Conservation (phyloP, 108 stramenopile genomes). For the Skeletonema costatum region DNA sequence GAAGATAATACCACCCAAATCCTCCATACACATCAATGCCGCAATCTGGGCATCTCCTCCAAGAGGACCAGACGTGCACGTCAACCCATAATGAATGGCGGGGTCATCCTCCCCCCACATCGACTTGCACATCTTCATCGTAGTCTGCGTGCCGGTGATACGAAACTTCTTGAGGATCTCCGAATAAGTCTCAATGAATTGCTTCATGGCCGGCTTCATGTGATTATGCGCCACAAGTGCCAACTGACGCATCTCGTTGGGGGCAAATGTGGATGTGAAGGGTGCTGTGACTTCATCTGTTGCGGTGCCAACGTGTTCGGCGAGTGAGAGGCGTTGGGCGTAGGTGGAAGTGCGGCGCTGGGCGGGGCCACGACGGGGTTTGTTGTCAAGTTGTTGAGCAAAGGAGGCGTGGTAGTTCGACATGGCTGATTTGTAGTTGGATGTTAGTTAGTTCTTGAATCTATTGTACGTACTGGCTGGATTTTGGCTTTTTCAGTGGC, state of each 20-base stretch:
- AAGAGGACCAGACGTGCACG: constrained; percentile 42
- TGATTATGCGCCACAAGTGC: constrained; percentile 45
- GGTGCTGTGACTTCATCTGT: constrained; percentile 1
- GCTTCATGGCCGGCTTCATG: constrained; percentile 46
- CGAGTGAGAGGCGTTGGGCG: not conserved
- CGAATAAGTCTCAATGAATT: constrained; percentile 30
- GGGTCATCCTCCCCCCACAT: constrained; percentile 34
- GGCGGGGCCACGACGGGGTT: no score
- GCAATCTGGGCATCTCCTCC: constrained; percentile 47
- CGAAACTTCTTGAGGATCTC: constrained; percentile 40
- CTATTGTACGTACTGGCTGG: no score
- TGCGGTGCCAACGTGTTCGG: not conserved
- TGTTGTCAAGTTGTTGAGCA: no score
- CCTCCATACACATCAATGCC: constrained; percentile 32
- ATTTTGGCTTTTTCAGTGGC: no score
- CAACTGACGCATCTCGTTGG: constrained; percentile 31
- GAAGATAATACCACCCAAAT: constrained; percentile 39
- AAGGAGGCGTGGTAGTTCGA: no score
- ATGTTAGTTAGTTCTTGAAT: no score
- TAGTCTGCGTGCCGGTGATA: constrained; percentile 41
- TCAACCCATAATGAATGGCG: constrained; percentile 24
- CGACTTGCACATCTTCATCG: constrained; percentile 34
- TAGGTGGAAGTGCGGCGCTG: no score
- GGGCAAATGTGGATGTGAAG: constrained; percentile 17
- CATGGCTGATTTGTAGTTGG: no score